Evolutionary conservation across 2,329 filamentous ascomycete species (phyloP).

Genomic region (Colletotrichum chlorophyti): DNA sequence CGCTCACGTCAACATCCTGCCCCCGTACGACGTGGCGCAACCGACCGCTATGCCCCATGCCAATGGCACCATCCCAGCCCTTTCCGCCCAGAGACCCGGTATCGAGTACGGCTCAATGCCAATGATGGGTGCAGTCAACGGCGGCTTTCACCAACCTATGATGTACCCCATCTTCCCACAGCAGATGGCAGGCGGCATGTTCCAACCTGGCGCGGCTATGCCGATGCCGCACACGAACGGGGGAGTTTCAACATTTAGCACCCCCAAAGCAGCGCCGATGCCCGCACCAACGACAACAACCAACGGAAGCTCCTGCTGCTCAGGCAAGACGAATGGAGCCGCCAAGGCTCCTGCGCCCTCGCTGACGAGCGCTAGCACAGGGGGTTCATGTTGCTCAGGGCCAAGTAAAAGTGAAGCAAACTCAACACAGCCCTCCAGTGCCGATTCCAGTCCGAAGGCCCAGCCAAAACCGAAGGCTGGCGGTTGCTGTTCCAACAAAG

Average conservation of each 20-base stretch:
- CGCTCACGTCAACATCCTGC: slow-evolving; percentile 57
- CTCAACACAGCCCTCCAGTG: slow-evolving; percentile 22
- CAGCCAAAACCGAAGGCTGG: slow-evolving; percentile 30
- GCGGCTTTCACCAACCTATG: slow-evolving; percentile 25
- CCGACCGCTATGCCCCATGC: slow-evolving; percentile 22
- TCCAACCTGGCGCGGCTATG: slow-evolving; percentile 5
- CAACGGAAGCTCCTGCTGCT: slow-evolving; percentile 20
- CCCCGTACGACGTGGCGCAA: slow-evolving; percentile 36
- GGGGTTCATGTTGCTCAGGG: slow-evolving; percentile 33
- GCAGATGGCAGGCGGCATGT: slow-evolving; percentile 16
- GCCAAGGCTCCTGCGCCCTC: not conserved
- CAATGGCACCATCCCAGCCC: slow-evolving; percentile 32
- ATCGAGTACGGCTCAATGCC: slow-evolving; percentile 27
- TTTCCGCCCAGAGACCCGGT: slow-evolving; percentile 21
- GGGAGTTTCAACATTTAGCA: not conserved
- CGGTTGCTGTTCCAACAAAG: slow-evolving; percentile 46
- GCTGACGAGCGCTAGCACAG: not conserved
- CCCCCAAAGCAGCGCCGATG: not conserved
- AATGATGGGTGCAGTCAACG: slow-evolving; percentile 26
- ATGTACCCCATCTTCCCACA: slow-evolving; percentile 24
- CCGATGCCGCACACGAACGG: slow-evolving; percentile 5
- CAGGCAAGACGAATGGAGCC: not conserved
- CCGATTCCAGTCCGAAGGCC: slow-evolving; percentile 26
- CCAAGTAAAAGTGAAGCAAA: slow-evolving; percentile 17
- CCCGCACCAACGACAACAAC: not conserved